Evolutionary conservation across 352 stramenopile genomes (phyloP).

Genomic region (Ophiocytium majus): DNA sequence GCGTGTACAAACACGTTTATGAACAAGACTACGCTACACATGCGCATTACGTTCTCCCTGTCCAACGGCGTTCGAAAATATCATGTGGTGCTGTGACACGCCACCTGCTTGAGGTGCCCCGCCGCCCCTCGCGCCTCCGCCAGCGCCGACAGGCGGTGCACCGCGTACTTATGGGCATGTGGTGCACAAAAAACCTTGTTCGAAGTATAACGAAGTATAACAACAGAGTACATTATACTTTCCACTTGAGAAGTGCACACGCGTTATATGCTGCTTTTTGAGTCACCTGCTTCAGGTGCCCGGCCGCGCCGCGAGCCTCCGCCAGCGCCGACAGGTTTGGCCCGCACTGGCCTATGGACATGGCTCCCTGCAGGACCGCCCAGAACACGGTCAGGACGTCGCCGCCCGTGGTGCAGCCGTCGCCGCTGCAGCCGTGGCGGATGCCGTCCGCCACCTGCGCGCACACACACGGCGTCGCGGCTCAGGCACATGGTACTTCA

Average conservation of each 20-base stretch:
- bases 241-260: background rate
- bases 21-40: no score
- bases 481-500: no score
- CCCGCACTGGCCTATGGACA: constrained; percentile 59
- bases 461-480: no score
- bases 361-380: constrained; percentile 50
- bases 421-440: constrained; percentile 27
- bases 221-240: no score
- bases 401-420: constrained; percentile 53
- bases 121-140: constrained; percentile 54
- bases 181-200: no score
- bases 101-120: constrained; percentile 44
- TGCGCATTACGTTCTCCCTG: no score
- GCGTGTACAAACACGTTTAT: no score
- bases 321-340: constrained; percentile 58
- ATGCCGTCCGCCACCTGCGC: constrained; percentile 39
- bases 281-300: constrained; percentile 43
- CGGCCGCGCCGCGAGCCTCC: constrained; percentile 53
- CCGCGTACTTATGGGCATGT: no score
- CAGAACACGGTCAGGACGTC: constrained; percentile 60
- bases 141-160: no score
- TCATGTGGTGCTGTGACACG: no score
- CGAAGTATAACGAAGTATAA: no score
- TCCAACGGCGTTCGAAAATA: no score
- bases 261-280: background rate